These are phyloP conservation scores for Kazachstania martiniae DNA, from an alignment of 805 yeast species.

Conservation along the genomic window DNA sequence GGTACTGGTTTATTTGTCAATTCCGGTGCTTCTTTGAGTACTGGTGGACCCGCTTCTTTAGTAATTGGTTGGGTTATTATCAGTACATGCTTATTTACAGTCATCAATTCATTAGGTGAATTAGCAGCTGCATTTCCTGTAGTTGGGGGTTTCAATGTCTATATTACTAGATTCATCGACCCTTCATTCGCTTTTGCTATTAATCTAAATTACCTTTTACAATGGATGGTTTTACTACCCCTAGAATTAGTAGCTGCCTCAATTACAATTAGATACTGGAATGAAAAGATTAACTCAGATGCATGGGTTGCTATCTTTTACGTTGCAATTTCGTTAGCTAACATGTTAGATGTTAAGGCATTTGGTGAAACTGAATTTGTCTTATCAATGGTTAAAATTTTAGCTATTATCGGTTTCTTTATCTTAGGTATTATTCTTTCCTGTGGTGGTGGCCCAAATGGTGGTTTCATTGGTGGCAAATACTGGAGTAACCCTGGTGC, in stretches of 20 bases:
- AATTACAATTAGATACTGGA: slow-evolving; percentile 48
- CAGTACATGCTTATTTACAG: slow-evolving; percentile 49
- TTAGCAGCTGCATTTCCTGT: slow-evolving; percentile 43
- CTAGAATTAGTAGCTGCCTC: slow-evolving; percentile 51
- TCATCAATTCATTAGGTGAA: slow-evolving; percentile 45
- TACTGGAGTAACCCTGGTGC: slow-evolving; percentile 52
- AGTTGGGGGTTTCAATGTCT: slow-evolving; percentile 42
- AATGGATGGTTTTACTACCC: slow-evolving; percentile 48
- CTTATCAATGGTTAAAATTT: slow-evolving; percentile 38
- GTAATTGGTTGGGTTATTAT: slow-evolving; percentile 45
- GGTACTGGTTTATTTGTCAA: slow-evolving; percentile 65
- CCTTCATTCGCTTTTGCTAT: slow-evolving; percentile 47
- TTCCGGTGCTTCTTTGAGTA: slow-evolving; percentile 45
- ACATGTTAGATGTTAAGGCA: slow-evolving; percentile 42
- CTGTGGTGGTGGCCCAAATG: slow-evolving; percentile 36
- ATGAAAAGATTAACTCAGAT: slow-evolving; percentile 37
- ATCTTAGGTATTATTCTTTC: slow-evolving; percentile 41
- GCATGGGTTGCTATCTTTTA: slow-evolving; percentile 53
- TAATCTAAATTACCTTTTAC: slow-evolving; percentile 42
- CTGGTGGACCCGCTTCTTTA: slow-evolving; percentile 58
- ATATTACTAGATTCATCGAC: slow-evolving; percentile 41
- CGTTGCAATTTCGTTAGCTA: slow-evolving; percentile 36
- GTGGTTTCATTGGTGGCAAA: slow-evolving; percentile 34
- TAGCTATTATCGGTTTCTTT: slow-evolving; percentile 42
- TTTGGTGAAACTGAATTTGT: slow-evolving; percentile 50